Evolutionary conservation across 768 basidiomycete species (phyloP), one percentile per base, ranked within the genome.

Genomic region (Amyloporia xantha): DNA sequence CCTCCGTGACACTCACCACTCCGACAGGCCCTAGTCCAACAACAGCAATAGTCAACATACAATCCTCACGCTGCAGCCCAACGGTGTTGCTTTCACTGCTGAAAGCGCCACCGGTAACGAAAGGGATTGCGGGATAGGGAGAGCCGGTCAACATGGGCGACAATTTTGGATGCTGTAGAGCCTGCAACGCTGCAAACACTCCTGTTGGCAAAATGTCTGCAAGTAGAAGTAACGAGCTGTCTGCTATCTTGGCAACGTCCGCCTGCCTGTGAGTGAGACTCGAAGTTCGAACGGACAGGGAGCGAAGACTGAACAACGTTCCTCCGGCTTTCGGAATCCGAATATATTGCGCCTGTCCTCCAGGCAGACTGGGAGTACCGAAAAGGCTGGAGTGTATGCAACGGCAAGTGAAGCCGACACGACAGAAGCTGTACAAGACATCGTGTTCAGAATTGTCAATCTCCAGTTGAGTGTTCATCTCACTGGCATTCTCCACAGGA

Each of bases 401-500:
- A 43, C 87, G 75, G 30, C 74, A 81, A 5, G 84, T 87, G 60
- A 81, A 86, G 15, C 88, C 88, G 20, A 84, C 57, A 2, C 82
- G 79, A 58, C 86, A 90, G 41, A 79, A 77, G 43, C 88, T 91
- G 44, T 24, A 45, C 24, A 47, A 27, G 13, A n/a, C n/a, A n/a
- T n/a, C n/a, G n/a, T n/a, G n/a, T n/a, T n/a, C n/a, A n/a, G n/a
- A 40, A 23, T 27, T 39, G 24, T n/a, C 15, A 37, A 20, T 23
- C 5, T 38, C 15, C 5, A 33, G 23, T n/a, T n/a, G n/a, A n/a
- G n/a, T n/a, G n/a, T n/a, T n/a, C n/a, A n/a, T n/a, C 81, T 59
- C 51, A 91, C 87, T 82, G 78, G 75, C 89, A 91, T 60, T 90
- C 86, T n/a, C 82, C 83, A 54, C 89, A 91, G 42, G 79, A 86